phyloP scores from a whole-genome alignment of 192 early-diverging fungal genomes.

The Cladochytrium replicatum region DNA sequence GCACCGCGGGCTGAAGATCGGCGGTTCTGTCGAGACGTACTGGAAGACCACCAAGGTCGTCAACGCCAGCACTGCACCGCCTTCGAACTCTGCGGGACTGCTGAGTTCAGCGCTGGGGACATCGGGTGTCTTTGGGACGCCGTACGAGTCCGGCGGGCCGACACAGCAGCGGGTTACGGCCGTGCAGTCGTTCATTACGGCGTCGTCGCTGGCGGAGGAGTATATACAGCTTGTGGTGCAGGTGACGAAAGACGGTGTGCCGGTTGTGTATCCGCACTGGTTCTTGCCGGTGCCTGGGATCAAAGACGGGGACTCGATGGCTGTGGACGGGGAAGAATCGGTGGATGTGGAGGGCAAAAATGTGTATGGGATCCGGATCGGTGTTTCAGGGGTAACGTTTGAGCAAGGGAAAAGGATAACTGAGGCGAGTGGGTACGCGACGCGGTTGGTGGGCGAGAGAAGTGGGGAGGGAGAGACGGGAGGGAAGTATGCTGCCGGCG shows the following conservation, averaged over 20 bases:
- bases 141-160: no score
- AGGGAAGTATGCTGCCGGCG: no score
- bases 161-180: no score
- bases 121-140: not conserved
- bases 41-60: conserved; percentile 91
- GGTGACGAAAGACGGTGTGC: conserved; percentile 74
- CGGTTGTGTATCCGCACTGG: conserved; percentile 79
- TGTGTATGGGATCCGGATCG: not conserved
- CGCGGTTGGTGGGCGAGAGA: no score
- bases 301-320: conserved; percentile 47
- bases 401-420: not conserved
- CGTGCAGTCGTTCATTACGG: conserved; percentile 66
- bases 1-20: conserved; percentile 82
- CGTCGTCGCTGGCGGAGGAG: conserved; percentile 82
- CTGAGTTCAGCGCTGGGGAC: not conserved
- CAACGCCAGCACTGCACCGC: not conserved
- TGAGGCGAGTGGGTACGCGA: no score
- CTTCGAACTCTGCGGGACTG: not conserved
- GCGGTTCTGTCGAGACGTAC: conserved; percentile 94
- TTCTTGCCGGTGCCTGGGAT: conserved; percentile 17
- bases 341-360: conserved; percentile 11
- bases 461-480: no score
- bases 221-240: conserved; percentile 86
- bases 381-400: not conserved
- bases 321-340: conserved; percentile 55